Base-by-base conservation (phyloP, 1,139 yeast genomes). In the Zhuliangozyma blackwelliae region DNA sequence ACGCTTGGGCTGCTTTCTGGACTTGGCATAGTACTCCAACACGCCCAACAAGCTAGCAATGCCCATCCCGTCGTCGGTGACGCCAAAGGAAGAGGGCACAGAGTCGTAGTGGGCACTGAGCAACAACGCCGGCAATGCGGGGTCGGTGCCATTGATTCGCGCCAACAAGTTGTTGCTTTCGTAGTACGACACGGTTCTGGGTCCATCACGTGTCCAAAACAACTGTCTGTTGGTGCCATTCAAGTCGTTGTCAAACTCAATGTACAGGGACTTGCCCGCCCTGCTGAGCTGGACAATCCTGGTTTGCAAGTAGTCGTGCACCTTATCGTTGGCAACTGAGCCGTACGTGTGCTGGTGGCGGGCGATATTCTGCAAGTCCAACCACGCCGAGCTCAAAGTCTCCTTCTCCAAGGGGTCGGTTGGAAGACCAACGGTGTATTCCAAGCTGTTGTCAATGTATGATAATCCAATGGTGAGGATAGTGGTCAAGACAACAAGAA, bases 1-100 rank as follows among this genome's bases (percentile, higher is more conserved):
- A 40, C 96, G 71, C 31, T 65, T 55, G 1, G 96, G 95, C 41
- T 71, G 80, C 11, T 64, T 61, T 5, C 61, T 51, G 0, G 63
- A 58, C 0, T 63, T 51, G 1, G 77, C 54, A 47, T 68, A 75
- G 47, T 77, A 62, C 32, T 77, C 67, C 42, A 89, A 63, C 2
- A 85, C 65, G 1, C 92, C 95, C 31, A 89, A 65, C 72, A 88
- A 65, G 6, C 92, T 74, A 1, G 92, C 95, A 42, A 87, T 71
- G n/a, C 97, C 97, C 65, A 82, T 82, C 0, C 97, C 97, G 54
- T 87, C 96, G 57, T 90, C 97, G 6, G 97, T 89, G 5, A 94
- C 79, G 23, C 97, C 97, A 52, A 68, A 78, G 10, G 90, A 81
- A 3, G 95, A 77, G 11, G 96, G 95, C 3, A 89, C 97, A 7